Percentiles rank a stretch among this genome's conserved stretches.
Conservation (phyloP, 208 protist species). For the Blechomonas ayalai region DNA sequence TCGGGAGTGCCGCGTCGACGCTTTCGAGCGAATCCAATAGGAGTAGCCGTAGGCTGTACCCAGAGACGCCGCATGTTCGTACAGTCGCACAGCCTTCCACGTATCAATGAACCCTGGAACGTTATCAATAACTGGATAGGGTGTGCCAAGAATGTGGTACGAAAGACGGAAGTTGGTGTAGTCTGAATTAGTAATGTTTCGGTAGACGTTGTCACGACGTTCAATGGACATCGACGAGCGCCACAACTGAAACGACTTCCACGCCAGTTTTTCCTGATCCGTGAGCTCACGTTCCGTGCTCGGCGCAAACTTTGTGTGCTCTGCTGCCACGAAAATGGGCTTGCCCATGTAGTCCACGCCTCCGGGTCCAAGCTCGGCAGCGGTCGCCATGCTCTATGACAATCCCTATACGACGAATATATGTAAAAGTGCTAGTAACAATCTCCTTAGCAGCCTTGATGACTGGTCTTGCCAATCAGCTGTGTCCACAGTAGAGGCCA, state of each 20-base stretch:
- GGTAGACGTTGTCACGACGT: conserved; percentile 74
- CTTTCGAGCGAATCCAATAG: conserved; percentile 69
- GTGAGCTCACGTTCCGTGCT: conserved; percentile 66
- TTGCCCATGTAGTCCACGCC: conserved; percentile 38
- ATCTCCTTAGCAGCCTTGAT: no score
- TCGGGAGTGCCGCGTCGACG: conserved; percentile 35
- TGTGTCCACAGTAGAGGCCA: no score
- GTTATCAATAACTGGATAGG: conserved; percentile 68
- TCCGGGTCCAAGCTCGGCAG: conserved; percentile 42
- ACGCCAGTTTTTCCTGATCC: conserved; percentile 79
- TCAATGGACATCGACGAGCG: conserved; percentile 64
- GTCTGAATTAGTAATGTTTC: conserved; percentile 59
- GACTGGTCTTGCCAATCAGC: no score
- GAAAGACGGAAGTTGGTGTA: conserved; percentile 81
- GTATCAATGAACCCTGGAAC: conserved; percentile 39
- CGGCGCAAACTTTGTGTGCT: conserved; percentile 60
- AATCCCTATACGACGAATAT: no score
- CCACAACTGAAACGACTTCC: conserved; percentile 88
- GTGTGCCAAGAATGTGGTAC: conserved; percentile 75
- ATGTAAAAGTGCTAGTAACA: no score
- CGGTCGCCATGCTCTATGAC: conserved; percentile 22
- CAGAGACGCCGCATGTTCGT: conserved; percentile 59
- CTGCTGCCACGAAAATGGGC: conserved; percentile 74
- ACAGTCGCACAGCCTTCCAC: conserved; percentile 50
- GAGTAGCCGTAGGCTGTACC: conserved; percentile 32